Evolutionary conservation across 2,329 filamentous ascomycete genomes (phyloP), one percentile per base, ranked within the genome.

Genomic region (Alternaria metachromatica): DNA sequence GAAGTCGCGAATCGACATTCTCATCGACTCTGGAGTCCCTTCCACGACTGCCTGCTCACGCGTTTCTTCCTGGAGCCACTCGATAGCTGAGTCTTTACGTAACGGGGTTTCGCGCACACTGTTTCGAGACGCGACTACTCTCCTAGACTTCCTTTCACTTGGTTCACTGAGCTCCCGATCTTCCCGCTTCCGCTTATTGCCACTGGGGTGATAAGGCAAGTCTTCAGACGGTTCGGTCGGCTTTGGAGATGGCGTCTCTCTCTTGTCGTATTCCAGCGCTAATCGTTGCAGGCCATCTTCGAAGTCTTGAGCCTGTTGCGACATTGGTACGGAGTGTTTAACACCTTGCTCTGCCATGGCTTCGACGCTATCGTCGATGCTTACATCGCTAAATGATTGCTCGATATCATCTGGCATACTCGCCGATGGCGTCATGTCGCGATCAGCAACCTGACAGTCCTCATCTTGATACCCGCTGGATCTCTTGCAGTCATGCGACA

Each of bases 301-400:
- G n/a, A 49, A 49, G 8, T 49, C 46, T 4, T 28, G 23, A 13
- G 23, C 15, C n/a, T 49, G 25, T 20, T 5, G 46, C n/a, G 25
- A 49, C 1, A 5, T 18, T 13, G 46, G 10, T 28, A 0, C 6
- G 0, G 26, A n/a, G n/a, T 4, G 3, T n/a, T 0, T 10, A 3
- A 28, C 3, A 13, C 0, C 23, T n/a, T 9, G 15, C 0, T 1
- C 46, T 49, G 46, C n/a, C 10, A 3, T 8, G 3, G 23, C 26
- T 26, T 25, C 15, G 10, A 28, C 10, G 6, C 46, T 49, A 1
- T 26, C 46, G 5, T 49, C 46, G 9, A 28, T 12, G 26, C 3
- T 15, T 20, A 13, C 0, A 26, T n/a, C 25, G 9, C 23, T 10
- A 9, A 11, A 6, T 11, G 37, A 6, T 3, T 18, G 37, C n/a